Evolutionary conservation across 108 stramenopile species (phyloP).

Genomic region (Skeletonema potamos): DNA sequence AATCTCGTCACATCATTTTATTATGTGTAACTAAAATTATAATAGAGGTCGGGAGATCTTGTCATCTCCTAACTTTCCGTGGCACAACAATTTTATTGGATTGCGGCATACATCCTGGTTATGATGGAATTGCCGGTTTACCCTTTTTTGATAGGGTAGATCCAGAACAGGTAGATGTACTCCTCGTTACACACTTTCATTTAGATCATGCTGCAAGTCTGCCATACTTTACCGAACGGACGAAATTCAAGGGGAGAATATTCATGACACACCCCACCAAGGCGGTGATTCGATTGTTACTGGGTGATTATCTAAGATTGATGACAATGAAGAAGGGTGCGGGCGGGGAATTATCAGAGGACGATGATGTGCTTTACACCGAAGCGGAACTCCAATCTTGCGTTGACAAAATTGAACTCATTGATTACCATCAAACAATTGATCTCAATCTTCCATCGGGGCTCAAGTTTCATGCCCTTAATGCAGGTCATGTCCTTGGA

Average conservation of each 20-base stretch:
- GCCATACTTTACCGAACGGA: constrained; percentile 98
- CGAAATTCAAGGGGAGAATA: constrained; percentile 91
- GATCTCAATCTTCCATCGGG: constrained; percentile 69
- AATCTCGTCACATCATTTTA: too few species aligned
- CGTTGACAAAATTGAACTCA: constrained; percentile 92
- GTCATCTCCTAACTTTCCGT: constrained; percentile 95
- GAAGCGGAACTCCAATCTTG: constrained; percentile 91
- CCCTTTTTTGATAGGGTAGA: constrained; percentile 90
- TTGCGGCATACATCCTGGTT: constrained; percentile 98
- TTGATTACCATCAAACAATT: constrained; percentile 95
- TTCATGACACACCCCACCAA: constrained; percentile 99
- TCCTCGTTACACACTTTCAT: constrained; percentile 96
- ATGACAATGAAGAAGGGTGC: constrained; percentile 69
- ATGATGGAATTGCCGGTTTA: constrained; percentile 91
- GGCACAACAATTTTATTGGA: constrained; percentile 94
- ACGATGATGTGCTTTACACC: constrained; percentile 87
- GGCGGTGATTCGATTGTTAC: constrained; percentile 91
- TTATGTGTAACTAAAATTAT: not conserved
- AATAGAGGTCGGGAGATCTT: constrained; percentile 96
- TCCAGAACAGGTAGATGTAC: constrained; percentile 84
- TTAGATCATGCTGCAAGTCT: constrained; percentile 97
- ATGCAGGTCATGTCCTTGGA: constrained; percentile 98
- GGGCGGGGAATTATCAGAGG: constrained; percentile 41
- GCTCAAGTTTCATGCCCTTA: constrained; percentile 93
- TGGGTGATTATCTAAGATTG: constrained; percentile 91